Percentiles rank a stretch among this genome's conserved stretches.
These are phyloP conservation scores for Scutellaria barbata DNA, from an alignment of 257 asterid genomes.

Conservation along the genomic window DNA sequence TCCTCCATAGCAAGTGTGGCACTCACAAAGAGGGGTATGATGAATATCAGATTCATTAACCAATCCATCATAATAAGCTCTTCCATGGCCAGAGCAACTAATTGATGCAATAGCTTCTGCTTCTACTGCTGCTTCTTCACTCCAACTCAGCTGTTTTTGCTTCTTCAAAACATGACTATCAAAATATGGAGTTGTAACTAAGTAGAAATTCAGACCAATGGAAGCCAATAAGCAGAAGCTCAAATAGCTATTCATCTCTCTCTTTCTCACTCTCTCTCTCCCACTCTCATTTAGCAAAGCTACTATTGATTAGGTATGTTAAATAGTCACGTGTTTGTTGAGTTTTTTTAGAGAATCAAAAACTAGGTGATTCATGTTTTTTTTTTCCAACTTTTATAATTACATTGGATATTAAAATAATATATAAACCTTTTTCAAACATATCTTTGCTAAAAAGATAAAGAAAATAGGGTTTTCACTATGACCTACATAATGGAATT, in stretches of 20 bases:
- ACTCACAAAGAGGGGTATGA: conserved; percentile 65
- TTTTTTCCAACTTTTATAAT: no score
- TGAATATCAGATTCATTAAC: conserved; percentile 24
- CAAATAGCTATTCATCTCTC: conserved; percentile 35
- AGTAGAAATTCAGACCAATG: conserved; percentile 41
- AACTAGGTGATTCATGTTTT: no score
- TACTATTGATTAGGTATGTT: not conserved
- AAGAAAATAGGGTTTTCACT: no score
- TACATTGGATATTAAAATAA: no score
- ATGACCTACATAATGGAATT: no score
- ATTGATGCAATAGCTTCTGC: conserved; percentile 62
- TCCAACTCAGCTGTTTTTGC: conserved; percentile 57
- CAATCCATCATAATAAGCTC: conserved; percentile 63
- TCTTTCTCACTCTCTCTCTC: not conserved
- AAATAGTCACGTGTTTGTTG: no score
- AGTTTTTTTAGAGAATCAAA: no score
- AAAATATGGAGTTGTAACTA: conserved; percentile 24
- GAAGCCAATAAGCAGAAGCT: conserved; percentile 45
- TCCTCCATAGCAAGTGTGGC: conserved; percentile 64
- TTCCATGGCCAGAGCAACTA: conserved; percentile 70
- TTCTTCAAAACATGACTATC: conserved; percentile 29
- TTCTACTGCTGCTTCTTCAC: conserved; percentile 57
- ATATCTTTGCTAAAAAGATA: no score
- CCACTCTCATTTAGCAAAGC: not conserved
- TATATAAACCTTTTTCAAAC: no score